Evolutionary conservation across 192 early-diverging fungal species (phyloP).

Genomic region (Coemansia sp.): DNA sequence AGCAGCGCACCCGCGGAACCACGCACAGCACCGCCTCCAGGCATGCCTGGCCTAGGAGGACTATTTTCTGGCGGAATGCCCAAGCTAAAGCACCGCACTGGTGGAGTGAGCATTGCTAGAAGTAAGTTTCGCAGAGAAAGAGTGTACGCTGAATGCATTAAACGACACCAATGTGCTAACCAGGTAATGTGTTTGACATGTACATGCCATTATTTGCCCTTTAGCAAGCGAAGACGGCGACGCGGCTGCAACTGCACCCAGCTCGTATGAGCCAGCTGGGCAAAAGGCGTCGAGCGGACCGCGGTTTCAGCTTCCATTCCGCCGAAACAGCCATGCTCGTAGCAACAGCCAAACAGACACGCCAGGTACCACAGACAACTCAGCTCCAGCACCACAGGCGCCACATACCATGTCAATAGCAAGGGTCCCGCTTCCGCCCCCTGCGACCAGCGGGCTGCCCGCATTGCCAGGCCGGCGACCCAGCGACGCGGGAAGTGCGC

Average conservation of each 20-base stretch:
- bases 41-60: constrained; percentile 59
- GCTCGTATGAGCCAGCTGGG: neutral
- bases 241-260: neutral
- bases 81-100: constrained; percentile 62
- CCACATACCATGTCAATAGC: constrained; percentile 8
- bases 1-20: constrained; percentile 22
- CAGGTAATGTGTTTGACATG: neutral
- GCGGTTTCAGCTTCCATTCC: constrained; percentile 41
- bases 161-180: neutral
- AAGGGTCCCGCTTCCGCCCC: constrained; percentile 11
- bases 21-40: constrained; percentile 23
- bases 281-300: constrained; percentile 32
- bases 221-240: constrained; percentile 43
- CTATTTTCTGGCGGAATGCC: constrained; percentile 75
- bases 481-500: constrained; percentile 23
- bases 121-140: constrained; percentile 22
- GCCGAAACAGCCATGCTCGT: constrained; percentile 37
- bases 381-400: constrained; percentile 1
- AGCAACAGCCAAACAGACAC: constrained; percentile 38
- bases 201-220: neutral
- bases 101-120: constrained; percentile 59
- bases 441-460: constrained; percentile 24
- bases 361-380: neutral
- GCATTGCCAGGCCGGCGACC: constrained; percentile 41
- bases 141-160: neutral